Conservation (phyloP, 768 basidiomycete species). For the Termitomyces sp. region DNA sequence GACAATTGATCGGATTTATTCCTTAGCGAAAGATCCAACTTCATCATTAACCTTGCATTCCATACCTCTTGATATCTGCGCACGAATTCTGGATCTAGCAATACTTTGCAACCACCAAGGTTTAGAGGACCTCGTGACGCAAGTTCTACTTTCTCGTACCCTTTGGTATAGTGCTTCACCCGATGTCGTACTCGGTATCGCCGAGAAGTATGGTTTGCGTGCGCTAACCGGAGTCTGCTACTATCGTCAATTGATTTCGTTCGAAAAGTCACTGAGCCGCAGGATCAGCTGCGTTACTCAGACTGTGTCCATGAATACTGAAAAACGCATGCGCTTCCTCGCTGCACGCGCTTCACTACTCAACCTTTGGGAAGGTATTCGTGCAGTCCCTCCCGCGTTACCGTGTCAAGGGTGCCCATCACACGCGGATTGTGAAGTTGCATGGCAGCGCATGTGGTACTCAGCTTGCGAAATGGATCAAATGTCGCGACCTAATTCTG, state of each 20-base stretch:
- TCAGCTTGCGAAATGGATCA: conserved; percentile 43
- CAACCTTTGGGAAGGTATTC: conserved; percentile 49
- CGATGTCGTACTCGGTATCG: conserved; percentile 43
- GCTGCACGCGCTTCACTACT: conserved; percentile 54
- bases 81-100: conserved; percentile 48
- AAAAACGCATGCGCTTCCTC: conserved; percentile 44
- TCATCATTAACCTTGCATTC: conserved; percentile 24
- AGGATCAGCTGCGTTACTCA: conserved; percentile 22
- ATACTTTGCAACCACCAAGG: conserved; percentile 40
- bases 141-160: conserved; percentile 45
- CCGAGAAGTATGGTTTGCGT: conserved; percentile 32
- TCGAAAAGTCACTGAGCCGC: conserved; percentile 24
- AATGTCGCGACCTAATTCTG: conserved; percentile 34
- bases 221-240: conserved; percentile 47
- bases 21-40: conserved; percentile 23
- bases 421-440: conserved; percentile 44
- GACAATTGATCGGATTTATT: conserved; percentile 37
- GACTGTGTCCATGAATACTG: conserved; percentile 23
- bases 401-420: conserved; percentile 36
- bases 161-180: conserved; percentile 49
- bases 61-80: conserved; percentile 29
- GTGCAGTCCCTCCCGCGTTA: conserved; percentile 41
- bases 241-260: conserved; percentile 41
- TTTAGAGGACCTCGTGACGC: conserved; percentile 43
- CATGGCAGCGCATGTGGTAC: conserved; percentile 50